Conservation (phyloP, 768 basidiomycete species). For the Lactarius psammicola region DNA sequence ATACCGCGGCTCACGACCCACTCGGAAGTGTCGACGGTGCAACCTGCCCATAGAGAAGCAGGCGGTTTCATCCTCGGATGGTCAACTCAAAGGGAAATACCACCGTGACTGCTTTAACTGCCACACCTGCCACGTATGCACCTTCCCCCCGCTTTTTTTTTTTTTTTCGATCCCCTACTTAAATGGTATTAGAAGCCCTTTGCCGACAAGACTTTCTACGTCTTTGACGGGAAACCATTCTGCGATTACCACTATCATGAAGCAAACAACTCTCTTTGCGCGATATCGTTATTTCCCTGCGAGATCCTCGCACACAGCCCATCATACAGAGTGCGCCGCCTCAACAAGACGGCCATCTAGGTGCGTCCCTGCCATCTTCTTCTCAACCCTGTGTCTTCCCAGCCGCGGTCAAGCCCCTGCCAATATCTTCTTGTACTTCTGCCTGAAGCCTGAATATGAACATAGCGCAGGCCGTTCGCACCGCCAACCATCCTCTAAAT, state of each 20-base stretch:
- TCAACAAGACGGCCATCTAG: no score
- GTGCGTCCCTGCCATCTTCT: no score
- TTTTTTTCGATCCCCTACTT: conserved; percentile 13
- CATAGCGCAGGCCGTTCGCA: no score
- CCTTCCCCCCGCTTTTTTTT: no score
- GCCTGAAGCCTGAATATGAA: no score
- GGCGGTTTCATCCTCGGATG: conserved; percentile 88
- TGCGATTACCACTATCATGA: conserved; percentile 94
- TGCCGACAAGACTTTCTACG: conserved; percentile 89
- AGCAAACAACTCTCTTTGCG: conserved; percentile 85
- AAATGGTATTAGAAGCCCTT: conserved; percentile 67
- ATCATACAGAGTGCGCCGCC: no score
- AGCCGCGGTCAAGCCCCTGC: no score
- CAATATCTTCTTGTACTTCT: no score
- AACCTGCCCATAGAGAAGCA: conserved; percentile 84
- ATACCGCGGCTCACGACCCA: conserved; percentile 17
- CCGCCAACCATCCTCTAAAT: no score
- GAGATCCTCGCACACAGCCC: no score
- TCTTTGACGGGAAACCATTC: conserved; percentile 84
- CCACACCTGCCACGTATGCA: conserved; percentile 68
- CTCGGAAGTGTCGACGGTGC: conserved; percentile 78
- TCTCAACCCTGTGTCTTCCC: no score
- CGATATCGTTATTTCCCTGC: no score
- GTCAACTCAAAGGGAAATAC: conserved; percentile 94
- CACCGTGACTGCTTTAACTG: conserved; percentile 92